Percentiles rank a stretch among this genome's conserved stretches.
These are phyloP conservation scores for Conticribra weissflogii DNA, from an alignment of 108 stramenopile genomes.

Conservation along the genomic window DNA sequence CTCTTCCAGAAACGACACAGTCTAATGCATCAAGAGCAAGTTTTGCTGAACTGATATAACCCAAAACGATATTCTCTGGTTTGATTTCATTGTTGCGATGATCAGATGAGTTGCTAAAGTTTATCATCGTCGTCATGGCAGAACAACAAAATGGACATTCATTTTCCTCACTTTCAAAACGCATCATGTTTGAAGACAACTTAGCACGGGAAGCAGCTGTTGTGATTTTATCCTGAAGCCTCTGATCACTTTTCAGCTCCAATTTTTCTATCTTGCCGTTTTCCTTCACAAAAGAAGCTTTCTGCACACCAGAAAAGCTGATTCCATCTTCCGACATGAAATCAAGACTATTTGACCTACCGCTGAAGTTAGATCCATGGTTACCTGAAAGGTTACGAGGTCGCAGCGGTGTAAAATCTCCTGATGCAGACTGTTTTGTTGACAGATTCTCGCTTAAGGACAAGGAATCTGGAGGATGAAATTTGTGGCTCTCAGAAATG, in stretches of 20 bases:
- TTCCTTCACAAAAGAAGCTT: not conserved
- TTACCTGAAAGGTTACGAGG: not conserved
- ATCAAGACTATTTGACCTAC: constrained; percentile 24
- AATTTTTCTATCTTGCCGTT: not conserved
- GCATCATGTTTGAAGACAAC: constrained; percentile 1
- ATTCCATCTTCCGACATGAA: constrained; percentile 17
- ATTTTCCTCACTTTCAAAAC: not conserved
- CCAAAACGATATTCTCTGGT: constrained; percentile 11
- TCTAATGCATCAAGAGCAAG: constrained; percentile 58
- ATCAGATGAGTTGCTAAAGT: constrained; percentile 10
- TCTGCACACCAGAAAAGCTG: not conserved
- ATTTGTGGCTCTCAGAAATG: not conserved
- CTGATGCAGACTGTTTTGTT: too few species aligned
- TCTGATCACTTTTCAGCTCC: constrained; percentile 17
- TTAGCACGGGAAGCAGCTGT: constrained; percentile 29
- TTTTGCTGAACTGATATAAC: constrained; percentile 24
- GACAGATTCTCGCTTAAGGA: too few species aligned
- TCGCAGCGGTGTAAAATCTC: not conserved
- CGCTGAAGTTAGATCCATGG: not conserved
- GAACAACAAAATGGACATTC: not conserved
- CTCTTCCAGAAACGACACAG: constrained; percentile 68
- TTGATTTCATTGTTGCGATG: too few species aligned
- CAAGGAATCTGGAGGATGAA: too few species aligned
- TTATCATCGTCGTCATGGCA: constrained; percentile 5
- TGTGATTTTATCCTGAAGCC: constrained; percentile 32